A percentile compares a stretch with the other conserved stretches of the same genome.
phyloP scores from a whole-genome alignment of 192 early-diverging fungal species.

The Oehlia diaphana region DNA sequence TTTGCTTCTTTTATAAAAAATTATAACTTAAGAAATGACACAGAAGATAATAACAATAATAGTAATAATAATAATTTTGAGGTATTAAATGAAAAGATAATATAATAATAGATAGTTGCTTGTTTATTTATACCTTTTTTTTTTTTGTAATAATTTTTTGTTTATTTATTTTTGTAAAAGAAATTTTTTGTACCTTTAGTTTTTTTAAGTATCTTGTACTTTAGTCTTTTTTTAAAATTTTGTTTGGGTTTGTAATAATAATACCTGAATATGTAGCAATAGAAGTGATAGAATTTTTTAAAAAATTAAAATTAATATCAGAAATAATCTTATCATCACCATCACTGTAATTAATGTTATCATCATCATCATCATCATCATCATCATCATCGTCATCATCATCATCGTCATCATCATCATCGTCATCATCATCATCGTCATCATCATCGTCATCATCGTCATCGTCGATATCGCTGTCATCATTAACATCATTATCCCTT shows the following conservation, averaged over 20 bases:
- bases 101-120: background rate
- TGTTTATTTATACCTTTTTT: background rate
- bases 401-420: background rate
- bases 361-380: background rate
- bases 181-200: no score
- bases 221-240: no score
- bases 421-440: background rate
- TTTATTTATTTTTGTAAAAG: background rate
- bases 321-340: no score
- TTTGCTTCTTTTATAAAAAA: constrained; percentile 15
- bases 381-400: no score
- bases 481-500: background rate
- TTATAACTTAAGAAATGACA: background rate
- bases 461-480: background rate
- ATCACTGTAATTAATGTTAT: background rate
- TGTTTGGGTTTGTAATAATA: no score
- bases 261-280: no score
- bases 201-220: no score
- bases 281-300: no score
- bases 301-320: no score
- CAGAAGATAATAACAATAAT: background rate
- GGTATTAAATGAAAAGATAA: constrained; percentile 2
- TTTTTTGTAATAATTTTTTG: background rate
- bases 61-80: background rate
- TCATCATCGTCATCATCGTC: background rate